Evolutionary conservation across 2,329 filamentous ascomycete species (phyloP).

Genomic region (Leptographium wingfieldii): DNA sequence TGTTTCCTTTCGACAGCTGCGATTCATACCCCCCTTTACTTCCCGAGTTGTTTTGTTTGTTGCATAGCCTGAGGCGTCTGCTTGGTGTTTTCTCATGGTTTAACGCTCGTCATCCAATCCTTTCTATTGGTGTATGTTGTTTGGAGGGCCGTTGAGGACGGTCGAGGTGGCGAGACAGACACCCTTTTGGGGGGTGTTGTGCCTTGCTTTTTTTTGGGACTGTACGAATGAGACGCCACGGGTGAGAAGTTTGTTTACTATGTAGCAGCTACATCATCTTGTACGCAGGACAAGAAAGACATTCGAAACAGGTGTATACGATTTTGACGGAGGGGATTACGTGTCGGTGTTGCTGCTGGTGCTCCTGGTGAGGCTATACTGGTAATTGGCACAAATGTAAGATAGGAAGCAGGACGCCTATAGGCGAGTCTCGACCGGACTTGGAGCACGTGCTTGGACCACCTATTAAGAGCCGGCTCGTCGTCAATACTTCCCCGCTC

Average conservation of each 20-base stretch:
- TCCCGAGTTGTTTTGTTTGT: background rate
- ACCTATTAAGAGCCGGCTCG: background rate
- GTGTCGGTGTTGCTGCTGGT: background rate
- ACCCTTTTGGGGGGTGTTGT: background rate
- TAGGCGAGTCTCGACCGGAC: too few species aligned
- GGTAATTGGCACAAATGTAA: background rate
- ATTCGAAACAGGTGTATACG: background rate
- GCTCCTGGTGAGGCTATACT: background rate
- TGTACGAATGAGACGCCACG: background rate
- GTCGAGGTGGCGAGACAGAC: background rate
- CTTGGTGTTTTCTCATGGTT: background rate
- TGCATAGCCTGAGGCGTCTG: constrained; percentile 8
- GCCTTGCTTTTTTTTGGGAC: background rate
- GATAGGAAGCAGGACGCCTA: too few species aligned
- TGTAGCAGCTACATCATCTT: background rate
- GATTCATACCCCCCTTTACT: background rate
- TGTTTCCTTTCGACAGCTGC: background rate
- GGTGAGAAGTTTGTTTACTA: background rate
- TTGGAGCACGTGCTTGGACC: too few species aligned
- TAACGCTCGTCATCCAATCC: background rate
- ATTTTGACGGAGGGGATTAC: background rate
- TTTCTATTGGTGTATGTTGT: background rate
- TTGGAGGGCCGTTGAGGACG: background rate
- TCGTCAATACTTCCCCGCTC: background rate
- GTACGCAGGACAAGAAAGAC: background rate